A percentile compares a stretch with the other conserved stretches of the same genome.
Conservation (phyloP, 305 asterid genomes). For the Fraxinus paxiana region DNA sequence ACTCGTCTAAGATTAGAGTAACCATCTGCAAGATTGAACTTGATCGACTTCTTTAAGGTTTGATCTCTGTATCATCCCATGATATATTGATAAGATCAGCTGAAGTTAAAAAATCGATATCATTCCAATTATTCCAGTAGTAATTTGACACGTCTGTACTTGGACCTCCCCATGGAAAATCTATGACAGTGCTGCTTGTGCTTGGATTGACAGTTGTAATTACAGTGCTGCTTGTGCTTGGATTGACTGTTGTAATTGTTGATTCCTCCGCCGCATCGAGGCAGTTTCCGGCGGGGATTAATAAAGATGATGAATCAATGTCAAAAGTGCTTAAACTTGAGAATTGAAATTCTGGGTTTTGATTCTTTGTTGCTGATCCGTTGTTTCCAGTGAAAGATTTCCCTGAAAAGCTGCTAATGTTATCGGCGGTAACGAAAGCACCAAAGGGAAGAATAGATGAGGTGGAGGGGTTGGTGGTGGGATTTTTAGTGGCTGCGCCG, state of each 20-base stretch:
- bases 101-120: slow-evolving; percentile 49
- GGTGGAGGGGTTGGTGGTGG: background rate
- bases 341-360: slow-evolving; percentile 33
- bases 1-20: background rate
- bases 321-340: slow-evolving; percentile 35
- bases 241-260: slow-evolving; percentile 40
- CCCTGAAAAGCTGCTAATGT: background rate
- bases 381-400: slow-evolving; percentile 13
- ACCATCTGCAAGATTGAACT: background rate
- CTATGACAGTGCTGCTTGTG: slow-evolving; percentile 29
- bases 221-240: slow-evolving; percentile 37
- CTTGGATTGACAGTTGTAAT: slow-evolving; percentile 44
- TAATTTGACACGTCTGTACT: slow-evolving; percentile 29
- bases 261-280: slow-evolving; percentile 53
- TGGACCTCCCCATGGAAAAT: slow-evolving; percentile 35
- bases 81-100: slow-evolving; percentile 54
- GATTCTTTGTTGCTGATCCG: slow-evolving; percentile 22
- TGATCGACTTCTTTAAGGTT: slow-evolving; percentile 30
- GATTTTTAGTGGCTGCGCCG: background rate
- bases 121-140: slow-evolving; percentile 63
- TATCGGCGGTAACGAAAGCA: background rate
- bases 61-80: slow-evolving; percentile 60
- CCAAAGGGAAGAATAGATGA: background rate
- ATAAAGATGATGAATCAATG: slow-evolving; percentile 24
- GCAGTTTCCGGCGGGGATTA: slow-evolving; percentile 23